Base-by-base conservation (phyloP, 768 basidiomycete genomes). In the Auricularia cornea region DNA sequence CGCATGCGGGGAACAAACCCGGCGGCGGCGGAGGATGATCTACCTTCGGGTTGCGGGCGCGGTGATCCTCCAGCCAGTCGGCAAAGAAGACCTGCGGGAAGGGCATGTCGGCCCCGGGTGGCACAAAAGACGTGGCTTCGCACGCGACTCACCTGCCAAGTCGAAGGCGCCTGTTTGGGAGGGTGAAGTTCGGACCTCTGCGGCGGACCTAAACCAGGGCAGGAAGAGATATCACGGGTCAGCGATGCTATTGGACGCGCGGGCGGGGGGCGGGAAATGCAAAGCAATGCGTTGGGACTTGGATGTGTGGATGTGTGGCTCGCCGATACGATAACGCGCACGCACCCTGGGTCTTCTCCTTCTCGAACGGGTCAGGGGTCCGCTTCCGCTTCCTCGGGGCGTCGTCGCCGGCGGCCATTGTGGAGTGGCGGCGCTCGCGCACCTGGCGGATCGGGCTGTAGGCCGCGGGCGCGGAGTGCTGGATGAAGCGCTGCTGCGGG, bases 101-200 rank as follows among this genome's bases (percentile, higher is more conserved):
- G 26, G 26, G 26, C 10, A 30, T 8, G 54, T 57, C 28, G 30
- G 54, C 28, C 16, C 26, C 54, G 54, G 14, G 28, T 11, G 26
- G 23, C 18, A 57, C 23, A 20, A 57, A 6, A 38, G 54, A 30
- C 54, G 54, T 16, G 28, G 54, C 16, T 26, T 16, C 26, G 54
- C 12, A 23, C 8, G 54, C 28, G 28, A 57, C 54, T 57, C 28
- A 57, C 54, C 74, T 97, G 94, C 94, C 94, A 97, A 62, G 94
- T 92, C 3, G 92, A 94, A 3, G 91, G 92, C 5, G 94, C 92
- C 69, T 94, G 82, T 78, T 94, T 94, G 59, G 94, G 94, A 23
- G 91, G 93, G 51, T 87, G 86, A 63, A 97, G 79, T 12, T 85
- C 75, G 44, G 94, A 94, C 75, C 89, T 94, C 62, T 84, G 77